Conservation (phyloP, 305 asterid genomes). For the Fraxinus nigra region DNA sequence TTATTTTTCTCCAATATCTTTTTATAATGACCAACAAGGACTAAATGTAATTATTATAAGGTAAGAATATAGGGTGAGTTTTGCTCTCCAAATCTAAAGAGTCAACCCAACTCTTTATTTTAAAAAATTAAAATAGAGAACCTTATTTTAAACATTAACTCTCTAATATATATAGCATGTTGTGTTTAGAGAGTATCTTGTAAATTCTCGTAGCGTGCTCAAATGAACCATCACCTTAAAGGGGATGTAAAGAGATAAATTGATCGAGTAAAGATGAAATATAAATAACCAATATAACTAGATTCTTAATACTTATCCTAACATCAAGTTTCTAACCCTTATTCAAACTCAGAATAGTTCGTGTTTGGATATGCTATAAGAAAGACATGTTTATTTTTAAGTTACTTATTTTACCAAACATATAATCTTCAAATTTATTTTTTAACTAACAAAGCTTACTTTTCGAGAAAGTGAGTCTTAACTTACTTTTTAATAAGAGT, state of each 20-base stretch:
- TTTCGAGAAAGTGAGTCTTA: too few species aligned
- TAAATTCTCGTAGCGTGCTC: background rate
- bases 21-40: too few species aligned
- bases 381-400: background rate
- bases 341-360: background rate
- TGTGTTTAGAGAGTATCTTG: too few species aligned
- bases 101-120: too few species aligned
- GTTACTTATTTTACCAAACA: background rate
- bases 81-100: background rate
- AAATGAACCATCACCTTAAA: background rate
- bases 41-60: too few species aligned
- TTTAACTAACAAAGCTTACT: background rate
- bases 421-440: background rate
- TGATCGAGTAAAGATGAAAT: background rate
- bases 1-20: too few species aligned
- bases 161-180: too few species aligned
- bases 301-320: background rate
- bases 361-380: background rate
- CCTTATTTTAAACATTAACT: background rate
- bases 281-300: background rate
- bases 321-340: background rate
- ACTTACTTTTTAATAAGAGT: background rate
- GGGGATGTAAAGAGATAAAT: too few species aligned
- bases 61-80: background rate
- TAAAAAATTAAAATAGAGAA: too few species aligned